Percentiles rank a stretch among this genome's conserved stretches.
phyloP scores from a whole-genome alignment of 306 rosid genomes.

The Prosopis cineraria region DNA sequence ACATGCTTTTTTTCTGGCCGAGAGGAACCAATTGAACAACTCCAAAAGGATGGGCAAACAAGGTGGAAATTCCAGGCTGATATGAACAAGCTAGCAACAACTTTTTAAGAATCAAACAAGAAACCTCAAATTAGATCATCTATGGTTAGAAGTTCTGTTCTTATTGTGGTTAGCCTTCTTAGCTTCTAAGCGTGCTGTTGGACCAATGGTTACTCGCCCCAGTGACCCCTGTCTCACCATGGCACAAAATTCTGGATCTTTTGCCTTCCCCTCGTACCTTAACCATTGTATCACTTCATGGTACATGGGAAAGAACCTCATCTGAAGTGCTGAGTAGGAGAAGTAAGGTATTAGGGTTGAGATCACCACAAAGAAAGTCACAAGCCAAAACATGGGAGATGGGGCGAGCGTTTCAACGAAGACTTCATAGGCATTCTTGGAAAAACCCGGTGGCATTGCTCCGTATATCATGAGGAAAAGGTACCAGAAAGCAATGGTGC shows the following conservation, averaged over 20 bases:
- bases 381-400: conserved; percentile 69
- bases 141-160: conserved; percentile 35
- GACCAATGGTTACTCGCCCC: conserved; percentile 59
- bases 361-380: conserved; percentile 63
- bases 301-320: conserved; percentile 86
- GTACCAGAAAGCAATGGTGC: conserved; percentile 80
- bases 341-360: conserved; percentile 80
- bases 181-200: conserved; percentile 86
- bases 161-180: conserved; percentile 42
- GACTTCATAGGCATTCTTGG: conserved; percentile 72
- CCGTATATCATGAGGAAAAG: conserved; percentile 76
- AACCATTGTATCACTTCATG: conserved; percentile 81
- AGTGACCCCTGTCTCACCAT: conserved; percentile 59
- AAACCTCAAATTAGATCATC: conserved; percentile 31
- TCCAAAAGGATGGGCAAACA: neutral
- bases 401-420: conserved; percentile 82
- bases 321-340: conserved; percentile 65
- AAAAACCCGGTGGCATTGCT: conserved; percentile 50
- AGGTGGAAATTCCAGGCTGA: conserved; percentile 4
- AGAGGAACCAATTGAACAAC: conserved; percentile 25
- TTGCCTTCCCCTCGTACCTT: conserved; percentile 58
- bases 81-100: conserved; percentile 29
- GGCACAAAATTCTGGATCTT: conserved; percentile 62
- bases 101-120: conserved; percentile 23
- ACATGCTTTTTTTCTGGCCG: conserved; percentile 29